Evolutionary conservation across 768 basidiomycete genomes (phyloP), one percentile per base, ranked within the genome.

Genomic region (Boletus vinaceobasis): DNA sequence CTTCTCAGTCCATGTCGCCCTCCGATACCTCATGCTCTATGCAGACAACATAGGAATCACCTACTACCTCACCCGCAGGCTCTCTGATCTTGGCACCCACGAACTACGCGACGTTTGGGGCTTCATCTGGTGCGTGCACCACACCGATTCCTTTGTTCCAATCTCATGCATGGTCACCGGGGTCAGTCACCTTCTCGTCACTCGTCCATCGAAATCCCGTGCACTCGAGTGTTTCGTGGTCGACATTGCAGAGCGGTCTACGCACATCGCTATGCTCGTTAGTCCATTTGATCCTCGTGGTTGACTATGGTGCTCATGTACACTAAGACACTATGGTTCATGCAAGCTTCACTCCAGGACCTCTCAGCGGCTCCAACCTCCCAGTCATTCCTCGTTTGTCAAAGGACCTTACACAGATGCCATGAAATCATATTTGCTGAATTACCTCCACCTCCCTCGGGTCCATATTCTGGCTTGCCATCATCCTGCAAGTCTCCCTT

Each of bases 351-450:
- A 27, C 78, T 99, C 19, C 84, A 83, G 53, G 97, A 99, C 71
- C 77, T 98, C 8, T 80, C 56, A 44, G 55, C 61, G 10, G 40
- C 63, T 72, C 43, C 78, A 14, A 80, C 84, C 45, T 86, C 92
- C 3, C 81, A 75, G 40, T 91, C 93, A 1, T 98, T 98, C 73
- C 75, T 83, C 45, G 88, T 96, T 54, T 98, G 97, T 70, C 93
- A 95, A 71, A 84, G 96, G 56, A 84, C 94, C 37, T 75, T 98
- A 55, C 90, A 90, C 69, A 82, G 82, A 69, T 95, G 95, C 65
- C 95, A 98, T 72, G 89, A 94, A 74, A 94, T 98, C 70, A 96
- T 99, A 64, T 99, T 97, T 68, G 85, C 85, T 44, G 92, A 98
- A 71, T 77, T 88, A 33, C 84, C 93, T 11, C 75, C 83, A 23